Evolutionary conservation across 1,139 yeast genomes (phyloP).

Genomic region (Arxiozyma slooffiae): DNA sequence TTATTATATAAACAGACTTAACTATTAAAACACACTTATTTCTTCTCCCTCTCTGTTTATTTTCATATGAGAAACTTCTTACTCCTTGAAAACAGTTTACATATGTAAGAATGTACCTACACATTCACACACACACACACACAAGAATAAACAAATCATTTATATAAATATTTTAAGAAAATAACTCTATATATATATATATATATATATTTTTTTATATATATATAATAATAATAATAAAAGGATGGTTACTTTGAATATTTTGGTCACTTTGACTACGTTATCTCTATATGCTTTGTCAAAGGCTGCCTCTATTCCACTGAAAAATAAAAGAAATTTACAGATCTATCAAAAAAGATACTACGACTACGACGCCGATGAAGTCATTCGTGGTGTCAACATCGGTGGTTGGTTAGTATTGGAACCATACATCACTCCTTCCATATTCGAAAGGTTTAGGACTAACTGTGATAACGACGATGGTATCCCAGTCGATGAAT

Average conservation of each 20-base stretch:
- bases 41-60: too few relatives aligned
- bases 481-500: slow-evolving; percentile 40
- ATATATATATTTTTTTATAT: neutral
- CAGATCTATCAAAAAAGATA: slow-evolving; percentile 4
- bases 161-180: too few relatives aligned
- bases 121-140: too few relatives aligned
- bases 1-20: too few relatives aligned
- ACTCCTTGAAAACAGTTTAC: too few relatives aligned
- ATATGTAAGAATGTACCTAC: too few relatives aligned
- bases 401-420: slow-evolving; percentile 60
- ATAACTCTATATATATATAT: too few relatives aligned
- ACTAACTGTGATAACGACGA: neutral
- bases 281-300: neutral
- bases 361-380: slow-evolving; percentile 8
- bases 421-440: slow-evolving; percentile 59
- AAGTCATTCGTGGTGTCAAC: slow-evolving; percentile 46
- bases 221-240: too few relatives aligned
- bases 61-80: too few relatives aligned
- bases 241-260: slow-evolving; percentile 1
- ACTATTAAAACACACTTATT: too few relatives aligned
- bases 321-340: neutral
- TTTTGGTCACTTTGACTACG: neutral
- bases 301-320: slow-evolving; percentile 1
- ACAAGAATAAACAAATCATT: too few relatives aligned
- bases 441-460: slow-evolving; percentile 32